phyloP scores from a whole-genome alignment of 306 rosid genomes.

The Albizia julibrissin region DNA sequence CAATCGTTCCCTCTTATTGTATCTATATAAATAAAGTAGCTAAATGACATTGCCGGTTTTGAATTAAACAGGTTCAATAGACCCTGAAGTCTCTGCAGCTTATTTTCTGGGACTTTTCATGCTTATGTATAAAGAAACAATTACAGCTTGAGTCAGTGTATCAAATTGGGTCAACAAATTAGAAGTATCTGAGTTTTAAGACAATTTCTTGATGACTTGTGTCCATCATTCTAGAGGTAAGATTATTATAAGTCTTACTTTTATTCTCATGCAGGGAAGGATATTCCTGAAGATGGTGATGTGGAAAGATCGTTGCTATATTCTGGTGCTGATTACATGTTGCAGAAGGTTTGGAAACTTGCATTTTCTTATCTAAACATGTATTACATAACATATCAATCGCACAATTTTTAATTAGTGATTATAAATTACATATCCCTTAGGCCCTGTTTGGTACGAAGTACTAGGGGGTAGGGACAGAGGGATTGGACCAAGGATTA shows the following conservation, averaged over 20 bases:
- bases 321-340: conserved; percentile 75
- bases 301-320: conserved; percentile 61
- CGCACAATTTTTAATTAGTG: background rate
- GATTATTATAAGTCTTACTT: conserved; percentile 18
- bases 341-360: conserved; percentile 65
- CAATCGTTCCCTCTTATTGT: conserved; percentile 3
- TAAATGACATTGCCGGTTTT: background rate
- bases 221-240: background rate
- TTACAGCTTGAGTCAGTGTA: background rate
- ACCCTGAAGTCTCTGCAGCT: background rate
- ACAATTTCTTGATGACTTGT: background rate
- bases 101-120: background rate
- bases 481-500: too few species aligned
- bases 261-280: conserved; percentile 60
- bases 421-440: background rate
- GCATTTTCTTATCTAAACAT: background rate
- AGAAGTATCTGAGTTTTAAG: background rate
- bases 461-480: too few species aligned
- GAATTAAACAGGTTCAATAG: conserved; percentile 1
- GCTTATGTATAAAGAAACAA: background rate
- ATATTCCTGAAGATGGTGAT: conserved; percentile 66
- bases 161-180: background rate
- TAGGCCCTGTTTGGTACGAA: too few species aligned
- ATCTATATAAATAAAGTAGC: background rate
- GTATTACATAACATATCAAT: background rate